Percentiles rank a stretch among this genome's conserved stretches.
phyloP scores from a whole-genome alignment of 345 rosid species.

The Salix purpurea region DNA sequence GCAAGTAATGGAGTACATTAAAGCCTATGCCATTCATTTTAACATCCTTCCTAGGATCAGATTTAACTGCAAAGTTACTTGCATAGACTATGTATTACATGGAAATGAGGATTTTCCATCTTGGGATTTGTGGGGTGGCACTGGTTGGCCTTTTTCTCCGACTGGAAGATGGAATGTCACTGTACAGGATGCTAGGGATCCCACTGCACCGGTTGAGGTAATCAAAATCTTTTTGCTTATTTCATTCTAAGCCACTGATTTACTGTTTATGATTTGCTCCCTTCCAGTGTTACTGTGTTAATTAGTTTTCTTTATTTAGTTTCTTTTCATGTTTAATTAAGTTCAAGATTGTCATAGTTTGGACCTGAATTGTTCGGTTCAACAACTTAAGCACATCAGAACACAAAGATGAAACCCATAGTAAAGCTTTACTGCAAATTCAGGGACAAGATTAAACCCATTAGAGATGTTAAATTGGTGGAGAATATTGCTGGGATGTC shows the following conservation, averaged over 20 bases:
- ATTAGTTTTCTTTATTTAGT: background rate
- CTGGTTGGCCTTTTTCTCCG: conserved; percentile 21
- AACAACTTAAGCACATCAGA: no score
- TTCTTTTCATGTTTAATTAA: background rate
- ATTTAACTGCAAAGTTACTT: conserved; percentile 26
- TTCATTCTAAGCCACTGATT: background rate
- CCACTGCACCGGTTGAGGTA: conserved; percentile 22
- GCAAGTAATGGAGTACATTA: conserved; percentile 30
- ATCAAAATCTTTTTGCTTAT: background rate
- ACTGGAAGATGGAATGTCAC: conserved; percentile 35
- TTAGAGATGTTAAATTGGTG: no score
- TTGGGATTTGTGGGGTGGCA: conserved; percentile 35
- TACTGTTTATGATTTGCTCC: background rate
- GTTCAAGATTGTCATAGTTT: background rate
- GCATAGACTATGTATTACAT: conserved; percentile 15
- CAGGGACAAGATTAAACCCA: background rate
- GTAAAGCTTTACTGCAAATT: background rate
- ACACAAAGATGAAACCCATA: no score
- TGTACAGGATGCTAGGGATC: conserved; percentile 11
- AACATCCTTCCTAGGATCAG: conserved; percentile 25
- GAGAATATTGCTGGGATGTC: no score
- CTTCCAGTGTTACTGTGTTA: background rate
- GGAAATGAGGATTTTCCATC: conserved; percentile 13
- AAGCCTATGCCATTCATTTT: conserved; percentile 31
- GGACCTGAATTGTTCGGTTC: no score